Percentiles rank a stretch among this genome's conserved stretches.
These are phyloP conservation scores for Talaromyces sp. DNA, from an alignment of 2,329 filamentous ascomycete species.

Conservation along the genomic window DNA sequence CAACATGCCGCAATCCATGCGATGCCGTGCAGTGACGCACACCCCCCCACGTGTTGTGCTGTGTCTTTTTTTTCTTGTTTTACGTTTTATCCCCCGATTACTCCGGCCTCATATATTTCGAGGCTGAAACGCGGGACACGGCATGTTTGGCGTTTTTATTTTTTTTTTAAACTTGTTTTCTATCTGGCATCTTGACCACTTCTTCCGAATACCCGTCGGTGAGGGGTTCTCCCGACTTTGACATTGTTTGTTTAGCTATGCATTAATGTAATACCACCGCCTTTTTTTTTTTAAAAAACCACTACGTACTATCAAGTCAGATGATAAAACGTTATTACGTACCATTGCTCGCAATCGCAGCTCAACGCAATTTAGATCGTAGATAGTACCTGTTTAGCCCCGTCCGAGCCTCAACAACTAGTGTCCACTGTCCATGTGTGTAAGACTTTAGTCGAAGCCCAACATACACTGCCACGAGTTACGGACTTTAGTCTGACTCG, in stretches of 20 bases:
- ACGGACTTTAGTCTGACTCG: background rate
- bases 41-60: background rate
- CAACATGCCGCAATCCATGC: no score
- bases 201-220: background rate
- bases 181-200: background rate
- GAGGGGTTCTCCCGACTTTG: background rate
- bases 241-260: background rate
- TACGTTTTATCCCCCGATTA: background rate
- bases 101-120: background rate
- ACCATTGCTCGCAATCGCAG: background rate
- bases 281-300: no score
- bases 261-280: conserved; percentile 1
- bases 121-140: background rate
- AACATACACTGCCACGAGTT: no score
- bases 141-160: background rate
- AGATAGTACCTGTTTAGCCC: background rate
- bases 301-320: background rate
- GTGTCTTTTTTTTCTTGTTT: background rate
- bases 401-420: background rate
- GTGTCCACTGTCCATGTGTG: background rate
- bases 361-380: background rate
- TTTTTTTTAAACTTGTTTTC: background rate
- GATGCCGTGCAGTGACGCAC: background rate
- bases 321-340: background rate
- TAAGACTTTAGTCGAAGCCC: background rate